phyloP scores from a whole-genome alignment of 176 grass and related monocot genomes.

The Stipa capillata region DNA sequence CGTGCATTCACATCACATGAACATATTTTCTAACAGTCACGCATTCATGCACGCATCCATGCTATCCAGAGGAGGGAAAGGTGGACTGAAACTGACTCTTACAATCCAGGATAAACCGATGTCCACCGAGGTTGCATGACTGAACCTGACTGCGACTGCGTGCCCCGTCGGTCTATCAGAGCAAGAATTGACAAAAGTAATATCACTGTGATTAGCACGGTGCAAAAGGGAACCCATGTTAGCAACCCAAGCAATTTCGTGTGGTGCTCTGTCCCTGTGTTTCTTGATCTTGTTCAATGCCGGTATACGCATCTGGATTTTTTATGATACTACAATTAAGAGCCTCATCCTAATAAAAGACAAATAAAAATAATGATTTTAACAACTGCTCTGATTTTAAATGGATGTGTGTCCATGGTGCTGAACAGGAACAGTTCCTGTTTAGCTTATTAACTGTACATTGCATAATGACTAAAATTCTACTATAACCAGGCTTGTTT shows the following conservation, averaged over 20 bases:
- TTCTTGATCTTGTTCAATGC: constrained; percentile 27
- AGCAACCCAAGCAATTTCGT: constrained; percentile 30
- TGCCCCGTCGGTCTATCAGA: constrained; percentile 19
- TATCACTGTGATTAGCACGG: constrained; percentile 20
- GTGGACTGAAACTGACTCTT: constrained; percentile 27
- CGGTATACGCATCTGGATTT: constrained; percentile 22
- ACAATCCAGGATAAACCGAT: constrained; percentile 30
- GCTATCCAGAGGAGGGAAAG: not conserved
- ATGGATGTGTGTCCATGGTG: not conserved
- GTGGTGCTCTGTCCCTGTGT: constrained; percentile 29
- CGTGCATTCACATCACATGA: not conserved
- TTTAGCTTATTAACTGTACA: not conserved
- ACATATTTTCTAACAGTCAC: not conserved
- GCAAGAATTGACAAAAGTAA: constrained; percentile 27
- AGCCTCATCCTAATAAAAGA: not conserved
- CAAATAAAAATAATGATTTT: not conserved
- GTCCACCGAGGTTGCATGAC: constrained; percentile 2
- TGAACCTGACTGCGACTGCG: constrained; percentile 20
- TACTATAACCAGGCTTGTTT: not conserved
- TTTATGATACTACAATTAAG: not conserved
- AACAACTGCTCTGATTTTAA: not conserved
- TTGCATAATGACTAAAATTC: not conserved
- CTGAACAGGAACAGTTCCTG: not conserved
- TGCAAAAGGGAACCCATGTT: constrained; percentile 21
- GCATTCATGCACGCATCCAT: constrained; percentile 5